Percentiles rank a stretch among this genome's conserved stretches.
phyloP scores from a whole-genome alignment of 208 protist genomes.

The Novymonas esmeraldas region DNA sequence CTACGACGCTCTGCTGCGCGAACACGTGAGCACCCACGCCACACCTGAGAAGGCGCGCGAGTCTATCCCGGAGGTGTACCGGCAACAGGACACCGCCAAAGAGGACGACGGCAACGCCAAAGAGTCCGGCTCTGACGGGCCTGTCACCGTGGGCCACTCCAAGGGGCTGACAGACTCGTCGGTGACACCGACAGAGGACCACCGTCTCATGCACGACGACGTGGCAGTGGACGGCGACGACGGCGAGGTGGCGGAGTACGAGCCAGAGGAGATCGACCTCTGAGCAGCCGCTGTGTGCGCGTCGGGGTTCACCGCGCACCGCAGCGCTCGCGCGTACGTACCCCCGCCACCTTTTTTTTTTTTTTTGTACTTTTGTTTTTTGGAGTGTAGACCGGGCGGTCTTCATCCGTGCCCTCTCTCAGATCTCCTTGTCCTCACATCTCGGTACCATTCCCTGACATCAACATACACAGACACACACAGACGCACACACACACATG shows the following conservation, averaged over 20 bases:
- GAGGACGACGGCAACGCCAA: constrained; percentile 15
- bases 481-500: not conserved
- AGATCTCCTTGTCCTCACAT: too few species aligned
- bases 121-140: constrained; percentile 15
- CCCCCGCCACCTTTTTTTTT: too few species aligned
- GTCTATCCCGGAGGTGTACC: constrained; percentile 39
- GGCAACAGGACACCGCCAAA: constrained; percentile 17
- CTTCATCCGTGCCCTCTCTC: too few species aligned
- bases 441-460: not conserved
- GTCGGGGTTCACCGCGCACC: too few species aligned
- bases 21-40: constrained; percentile 70
- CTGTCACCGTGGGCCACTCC: constrained; percentile 12
- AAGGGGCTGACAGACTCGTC: constrained; percentile 24
- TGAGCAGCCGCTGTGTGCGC: constrained; percentile 17
- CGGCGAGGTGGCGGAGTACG: constrained; percentile 59
- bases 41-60: constrained; percentile 58
- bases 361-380: too few species aligned
- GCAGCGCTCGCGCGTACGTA: too few species aligned
- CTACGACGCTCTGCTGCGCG: constrained; percentile 68
- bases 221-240: constrained; percentile 8
- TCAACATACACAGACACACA: not conserved
- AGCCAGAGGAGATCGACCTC: constrained; percentile 84
- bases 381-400: too few species aligned
- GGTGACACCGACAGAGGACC: constrained; percentile 30
- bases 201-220: constrained; percentile 20